phyloP scores from a whole-genome alignment of 805 yeast species.

The Naumovozyma dairenensis region DNA sequence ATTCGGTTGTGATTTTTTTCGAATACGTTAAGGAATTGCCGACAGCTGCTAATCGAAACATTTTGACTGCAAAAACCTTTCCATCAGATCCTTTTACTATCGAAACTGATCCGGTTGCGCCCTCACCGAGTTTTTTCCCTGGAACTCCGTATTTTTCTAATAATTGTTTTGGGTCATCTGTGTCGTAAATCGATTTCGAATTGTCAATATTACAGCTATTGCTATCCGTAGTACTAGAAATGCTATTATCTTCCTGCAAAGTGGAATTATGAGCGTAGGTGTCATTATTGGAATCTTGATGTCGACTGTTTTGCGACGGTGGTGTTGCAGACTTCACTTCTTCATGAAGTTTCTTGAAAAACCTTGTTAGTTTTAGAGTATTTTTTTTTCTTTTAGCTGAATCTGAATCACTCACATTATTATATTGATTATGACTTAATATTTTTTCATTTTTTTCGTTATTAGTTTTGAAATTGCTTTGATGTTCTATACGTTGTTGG shows the following conservation, averaged over 20 bases:
- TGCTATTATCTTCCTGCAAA: too few species aligned
- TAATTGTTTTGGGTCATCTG: conserved; percentile 32
- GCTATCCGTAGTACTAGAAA: not conserved
- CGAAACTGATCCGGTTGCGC: conserved; percentile 92
- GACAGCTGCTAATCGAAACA: conserved; percentile 34
- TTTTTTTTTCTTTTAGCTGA: conserved; percentile 11
- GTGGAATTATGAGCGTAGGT: conserved; percentile 1
- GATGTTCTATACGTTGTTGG: conserved; percentile 18
- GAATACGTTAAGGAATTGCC: conserved; percentile 55
- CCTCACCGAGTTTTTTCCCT: conserved; percentile 74
- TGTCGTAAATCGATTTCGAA: conserved; percentile 30
- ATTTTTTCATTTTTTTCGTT: not conserved
- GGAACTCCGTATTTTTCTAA: conserved; percentile 63
- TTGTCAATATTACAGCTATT: conserved; percentile 4
- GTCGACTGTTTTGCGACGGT: not conserved
- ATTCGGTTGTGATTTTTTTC: conserved; percentile 74
- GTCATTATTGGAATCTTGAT: conserved; percentile 1
- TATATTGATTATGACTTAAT: not conserved
- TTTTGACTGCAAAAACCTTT: conserved; percentile 73
- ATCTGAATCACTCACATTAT: not conserved
- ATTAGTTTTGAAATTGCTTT: not conserved
- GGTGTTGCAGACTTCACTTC: conserved; percentile 3
- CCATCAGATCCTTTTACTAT: conserved; percentile 56
- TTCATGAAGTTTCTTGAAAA: conserved; percentile 37
- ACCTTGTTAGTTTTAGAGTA: conserved; percentile 35